Base-by-base conservation (phyloP, 176 grass and related monocot species). In the Microstegium vimineum region DNA sequence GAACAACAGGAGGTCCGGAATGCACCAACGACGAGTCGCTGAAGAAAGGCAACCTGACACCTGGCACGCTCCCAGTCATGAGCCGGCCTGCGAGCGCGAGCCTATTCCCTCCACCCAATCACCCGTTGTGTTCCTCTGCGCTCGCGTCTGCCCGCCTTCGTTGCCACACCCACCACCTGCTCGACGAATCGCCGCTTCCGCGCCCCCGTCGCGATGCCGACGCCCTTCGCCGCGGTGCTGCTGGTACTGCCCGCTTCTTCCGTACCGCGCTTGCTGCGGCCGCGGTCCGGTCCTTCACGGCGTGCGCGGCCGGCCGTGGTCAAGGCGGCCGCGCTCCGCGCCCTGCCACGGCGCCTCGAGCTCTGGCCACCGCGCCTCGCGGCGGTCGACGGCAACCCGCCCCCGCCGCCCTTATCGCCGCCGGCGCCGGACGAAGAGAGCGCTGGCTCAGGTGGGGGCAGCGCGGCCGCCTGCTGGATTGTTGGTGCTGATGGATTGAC, bases 171-270 rank as follows among this genome's bases (percentile, higher is more conserved):
- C 32, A 11, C 54, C 57, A 65, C 43, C 73, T 82, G 83, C 59
- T 90, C 83, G 88, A 86, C 83, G 77, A 73, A 82, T 89, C 63
- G 46, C 72, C 51, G 18, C 38, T 61, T 11, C 40, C 23, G 5
- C 14, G n/a, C 15, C 20, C 10, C 23, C 41, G n/a, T 52, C 66
- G 72, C 27, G 47, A 85, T 90, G 83, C 57, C 66, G 40, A 49
- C 22, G n/a, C 77, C 20, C 10, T 43, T 60, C 23, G 78, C 83
- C 13, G 11, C 63, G 13, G 17, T 63, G 18, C 33, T 81, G 20
- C 62, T 76, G 4, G 6, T 22, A 2, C 40, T 57, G 0, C 71
- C 82, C 15, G 35, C 25, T 15, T 60, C 66, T 26, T 16, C 66
- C 3, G 22, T 43, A 3, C 12, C 27, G 35, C 59, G 35, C 4